Evolutionary conservation across 108 stramenopile species (phyloP).

Genomic region (Chaetoceros muelleri): DNA sequence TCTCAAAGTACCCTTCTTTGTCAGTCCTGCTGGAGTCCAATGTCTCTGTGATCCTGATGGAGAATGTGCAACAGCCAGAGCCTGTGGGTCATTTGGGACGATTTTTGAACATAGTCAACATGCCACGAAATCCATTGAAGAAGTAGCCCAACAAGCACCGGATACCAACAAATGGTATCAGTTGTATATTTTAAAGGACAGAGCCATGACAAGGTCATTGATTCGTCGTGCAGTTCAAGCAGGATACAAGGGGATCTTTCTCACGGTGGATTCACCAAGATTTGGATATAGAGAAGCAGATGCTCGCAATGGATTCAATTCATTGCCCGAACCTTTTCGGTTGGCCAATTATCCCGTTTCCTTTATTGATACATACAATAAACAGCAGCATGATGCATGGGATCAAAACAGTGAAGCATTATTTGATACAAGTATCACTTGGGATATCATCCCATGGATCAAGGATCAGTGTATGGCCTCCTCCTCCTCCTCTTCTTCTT

Average conservation of each 20-base stretch:
- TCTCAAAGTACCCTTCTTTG: slow-evolving; percentile 56
- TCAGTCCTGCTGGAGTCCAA: slow-evolving; percentile 69
- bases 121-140: slow-evolving; percentile 65
- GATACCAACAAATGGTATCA: slow-evolving; percentile 52
- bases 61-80: slow-evolving; percentile 65
- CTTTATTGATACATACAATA: slow-evolving; percentile 45
- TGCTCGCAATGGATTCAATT: slow-evolving; percentile 65
- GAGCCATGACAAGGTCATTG: slow-evolving; percentile 38
- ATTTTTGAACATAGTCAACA: slow-evolving; percentile 67
- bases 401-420: slow-evolving; percentile 78
- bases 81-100: slow-evolving; percentile 29
- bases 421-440: slow-evolving; percentile 64
- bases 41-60: slow-evolving; percentile 49
- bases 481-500: too few species aligned
- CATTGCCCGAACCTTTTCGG: slow-evolving; percentile 60
- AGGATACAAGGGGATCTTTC: slow-evolving; percentile 64
- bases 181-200: slow-evolving; percentile 65
- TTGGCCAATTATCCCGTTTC: slow-evolving; percentile 60
- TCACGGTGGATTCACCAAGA: slow-evolving; percentile 75
- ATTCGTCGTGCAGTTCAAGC: slow-evolving; percentile 48
- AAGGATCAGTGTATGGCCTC: slow-evolving; percentile 22
- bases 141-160: slow-evolving; percentile 34
- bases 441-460: slow-evolving; percentile 86
- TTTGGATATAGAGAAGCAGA: slow-evolving; percentile 81
- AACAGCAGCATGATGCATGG: slow-evolving; percentile 52